These are phyloP conservation scores for Emydomyces testavorans DNA, from an alignment of 2,329 filamentous ascomycete species.

Conservation along the genomic window DNA sequence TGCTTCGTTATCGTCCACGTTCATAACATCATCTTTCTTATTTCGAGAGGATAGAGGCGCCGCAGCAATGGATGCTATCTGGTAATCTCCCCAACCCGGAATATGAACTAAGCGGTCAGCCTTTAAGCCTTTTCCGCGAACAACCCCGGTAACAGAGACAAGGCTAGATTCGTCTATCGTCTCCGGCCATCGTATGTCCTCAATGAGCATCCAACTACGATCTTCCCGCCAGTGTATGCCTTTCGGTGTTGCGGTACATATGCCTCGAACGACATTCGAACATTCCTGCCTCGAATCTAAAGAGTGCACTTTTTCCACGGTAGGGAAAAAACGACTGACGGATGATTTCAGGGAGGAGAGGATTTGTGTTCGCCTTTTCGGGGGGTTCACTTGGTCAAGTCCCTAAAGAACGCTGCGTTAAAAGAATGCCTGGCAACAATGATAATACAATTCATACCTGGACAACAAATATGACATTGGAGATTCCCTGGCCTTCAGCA, in stretches of 20 bases:
- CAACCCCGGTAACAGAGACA: constrained; percentile 68
- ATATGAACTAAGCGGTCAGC: constrained; percentile 82
- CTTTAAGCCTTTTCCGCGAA: constrained; percentile 77
- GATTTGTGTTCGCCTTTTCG: constrained; percentile 66
- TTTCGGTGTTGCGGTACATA: constrained; percentile 87
- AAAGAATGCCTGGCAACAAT: neutral
- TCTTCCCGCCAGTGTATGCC: constrained; percentile 93
- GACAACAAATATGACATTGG: constrained; percentile 77
- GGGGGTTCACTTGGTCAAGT: constrained; percentile 63
- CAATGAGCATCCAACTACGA: constrained; percentile 86
- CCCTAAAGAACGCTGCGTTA: constrained; percentile 30
- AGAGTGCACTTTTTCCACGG: constrained; percentile 81
- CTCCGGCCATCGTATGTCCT: constrained; percentile 62
- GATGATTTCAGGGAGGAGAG: constrained; percentile 78
- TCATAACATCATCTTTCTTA: constrained; percentile 51
- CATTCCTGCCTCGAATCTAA: constrained; percentile 83
- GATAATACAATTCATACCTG: constrained; percentile 36
- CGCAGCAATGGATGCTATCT: constrained; percentile 77
- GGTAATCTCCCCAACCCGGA: constrained; percentile 87
- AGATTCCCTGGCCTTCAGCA: constrained; percentile 87
- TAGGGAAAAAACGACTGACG: constrained; percentile 87
- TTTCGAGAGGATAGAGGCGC: constrained; percentile 53
- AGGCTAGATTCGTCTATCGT: constrained; percentile 40
- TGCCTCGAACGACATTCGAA: constrained; percentile 74
- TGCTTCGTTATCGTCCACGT: constrained; percentile 48